These are phyloP conservation scores for Coemansia guatemalensis DNA, from an alignment of 192 early-diverging fungal species.

Conservation along the genomic window DNA sequence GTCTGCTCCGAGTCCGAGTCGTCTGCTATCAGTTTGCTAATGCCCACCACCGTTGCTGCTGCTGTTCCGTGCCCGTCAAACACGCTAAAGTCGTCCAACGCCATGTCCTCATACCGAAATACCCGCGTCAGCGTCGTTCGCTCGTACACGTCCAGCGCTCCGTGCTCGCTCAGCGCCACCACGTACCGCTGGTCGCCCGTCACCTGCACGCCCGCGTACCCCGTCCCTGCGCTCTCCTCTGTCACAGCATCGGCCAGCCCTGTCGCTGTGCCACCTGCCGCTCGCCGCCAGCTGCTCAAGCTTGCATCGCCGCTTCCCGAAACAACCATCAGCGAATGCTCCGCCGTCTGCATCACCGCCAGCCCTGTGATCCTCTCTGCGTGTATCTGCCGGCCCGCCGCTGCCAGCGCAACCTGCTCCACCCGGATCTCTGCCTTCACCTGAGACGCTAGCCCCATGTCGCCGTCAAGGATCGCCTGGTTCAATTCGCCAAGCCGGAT, in stretches of 20 bases:
- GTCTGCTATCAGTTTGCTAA: slow-evolving; percentile 22
- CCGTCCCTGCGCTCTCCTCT: slow-evolving; percentile 21
- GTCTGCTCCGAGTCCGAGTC: slow-evolving; percentile 10
- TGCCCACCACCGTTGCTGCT: slow-evolving; percentile 2
- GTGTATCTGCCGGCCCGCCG: slow-evolving; percentile 9
- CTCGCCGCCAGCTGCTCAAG: slow-evolving; percentile 42
- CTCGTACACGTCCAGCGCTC: slow-evolving; percentile 42
- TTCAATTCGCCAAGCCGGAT: slow-evolving; percentile 24
- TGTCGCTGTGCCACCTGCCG: not conserved
- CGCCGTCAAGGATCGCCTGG: slow-evolving; percentile 25
- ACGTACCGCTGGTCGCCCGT: slow-evolving; percentile 30
- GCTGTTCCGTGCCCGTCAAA: not conserved
- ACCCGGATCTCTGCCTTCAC: slow-evolving; percentile 26
- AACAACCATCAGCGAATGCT: slow-evolving; percentile 17
- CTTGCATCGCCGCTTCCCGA: slow-evolving; percentile 26
- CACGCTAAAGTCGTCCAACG: slow-evolving; percentile 38
- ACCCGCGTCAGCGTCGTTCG: slow-evolving; percentile 42
- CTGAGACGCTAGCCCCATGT: slow-evolving; percentile 25
- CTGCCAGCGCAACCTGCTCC: slow-evolving; percentile 16
- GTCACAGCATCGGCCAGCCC: slow-evolving; percentile 29
- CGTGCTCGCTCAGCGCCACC: slow-evolving; percentile 31
- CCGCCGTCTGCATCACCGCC: slow-evolving; percentile 15
- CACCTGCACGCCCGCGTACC: slow-evolving; percentile 19
- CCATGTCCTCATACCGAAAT: slow-evolving; percentile 28
- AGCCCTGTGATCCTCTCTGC: slow-evolving; percentile 15